Base-by-base conservation (phyloP, 2,329 filamentous ascomycete genomes). In the Clarireedia hainanense region DNA sequence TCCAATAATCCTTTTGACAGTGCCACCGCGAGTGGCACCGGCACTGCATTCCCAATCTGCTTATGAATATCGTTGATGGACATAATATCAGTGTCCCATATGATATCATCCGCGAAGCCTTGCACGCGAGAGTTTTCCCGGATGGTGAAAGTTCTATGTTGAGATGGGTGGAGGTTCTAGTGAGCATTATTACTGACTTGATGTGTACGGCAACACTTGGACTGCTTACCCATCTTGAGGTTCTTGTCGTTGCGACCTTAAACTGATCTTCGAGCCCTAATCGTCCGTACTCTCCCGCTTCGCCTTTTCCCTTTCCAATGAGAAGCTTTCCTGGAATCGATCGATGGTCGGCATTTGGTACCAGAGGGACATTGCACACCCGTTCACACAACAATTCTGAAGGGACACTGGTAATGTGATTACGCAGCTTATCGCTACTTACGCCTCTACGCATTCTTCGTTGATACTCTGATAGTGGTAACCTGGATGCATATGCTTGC, bases 101-200 rank as follows among this genome's bases (percentile, higher is more conserved):
- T 23, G 12, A 59, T 61, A 2, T 27, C 48, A 51, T 64, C 63
- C 0, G 59, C 43, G 26, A 64, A 61, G 1, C 61, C 52, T 40
- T 58, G 56, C 0, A 49, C 56, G 9, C 63, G 47, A 17, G 59
- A 56, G 12, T 45, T 43, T 30, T 64, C 63, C n/a, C 61, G 30
- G 4, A 60, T 30, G 1, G 53, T 50, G 17, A 58, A 39, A 2
- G 57, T 36, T 12, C 61, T 47, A 6, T 60, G 46, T 37, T 55
- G 50, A 6, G 39, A 52, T 6, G 61, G 58, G 52, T 63, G 60
- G 2, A 64, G 12, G 6, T 47, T 50, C 45, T 58, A 49, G 9
- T 48, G 50, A 40, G 51, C 15, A n/a, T 27, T 46, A 2, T 52
- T 17, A 14, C 20, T 47, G n/a, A 9, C 7, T 7, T 4, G 17